These are phyloP conservation scores for Alternaria gansuensis DNA, from an alignment of 2,329 filamentous ascomycete genomes.

Conservation along the genomic window DNA sequence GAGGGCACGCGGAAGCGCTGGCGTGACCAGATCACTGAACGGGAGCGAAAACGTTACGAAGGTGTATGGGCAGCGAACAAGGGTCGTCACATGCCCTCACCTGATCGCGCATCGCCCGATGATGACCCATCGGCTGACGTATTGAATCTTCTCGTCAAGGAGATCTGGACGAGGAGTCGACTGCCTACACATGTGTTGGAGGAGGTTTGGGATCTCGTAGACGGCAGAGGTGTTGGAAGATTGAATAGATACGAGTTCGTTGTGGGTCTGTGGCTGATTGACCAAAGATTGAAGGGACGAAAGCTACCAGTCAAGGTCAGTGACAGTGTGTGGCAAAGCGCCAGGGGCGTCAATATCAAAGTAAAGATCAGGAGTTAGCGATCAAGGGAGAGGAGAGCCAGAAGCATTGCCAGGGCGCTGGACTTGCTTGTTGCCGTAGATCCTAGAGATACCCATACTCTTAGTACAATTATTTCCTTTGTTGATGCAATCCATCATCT, in stretches of 20 bases:
- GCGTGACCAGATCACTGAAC: slow-evolving; percentile 75
- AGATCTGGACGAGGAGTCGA: slow-evolving; percentile 78
- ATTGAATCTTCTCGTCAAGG: slow-evolving; percentile 72
- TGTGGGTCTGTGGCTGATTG: slow-evolving; percentile 82
- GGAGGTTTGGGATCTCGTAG: slow-evolving; percentile 81
- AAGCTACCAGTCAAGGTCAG: slow-evolving; percentile 77
- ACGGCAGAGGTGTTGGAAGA: slow-evolving; percentile 63
- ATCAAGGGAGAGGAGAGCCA: not conserved
- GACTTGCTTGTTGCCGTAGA: slow-evolving; percentile 17
- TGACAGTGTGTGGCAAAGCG: slow-evolving; percentile 80
- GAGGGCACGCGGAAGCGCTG: slow-evolving; percentile 79
- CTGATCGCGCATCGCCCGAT: slow-evolving; percentile 18
- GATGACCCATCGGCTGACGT: slow-evolving; percentile 62
- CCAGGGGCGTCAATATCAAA: slow-evolving; percentile 56
- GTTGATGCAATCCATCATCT: not conserved
- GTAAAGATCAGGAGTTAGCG: slow-evolving; percentile 39
- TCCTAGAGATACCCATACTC: slow-evolving; percentile 43
- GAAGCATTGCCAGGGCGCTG: slow-evolving; percentile 25
- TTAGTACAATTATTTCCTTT: slow-evolving; percentile 13
- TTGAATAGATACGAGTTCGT: slow-evolving; percentile 77
- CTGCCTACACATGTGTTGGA: slow-evolving; percentile 73
- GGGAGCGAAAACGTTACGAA: slow-evolving; percentile 82
- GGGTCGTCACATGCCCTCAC: slow-evolving; percentile 58
- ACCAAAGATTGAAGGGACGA: slow-evolving; percentile 79
- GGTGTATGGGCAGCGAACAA: slow-evolving; percentile 85